Percentiles rank a stretch among this genome's conserved stretches.
These are phyloP conservation scores for Lepidium campestre DNA, from an alignment of 441 rosid genomes.

Conservation along the genomic window DNA sequence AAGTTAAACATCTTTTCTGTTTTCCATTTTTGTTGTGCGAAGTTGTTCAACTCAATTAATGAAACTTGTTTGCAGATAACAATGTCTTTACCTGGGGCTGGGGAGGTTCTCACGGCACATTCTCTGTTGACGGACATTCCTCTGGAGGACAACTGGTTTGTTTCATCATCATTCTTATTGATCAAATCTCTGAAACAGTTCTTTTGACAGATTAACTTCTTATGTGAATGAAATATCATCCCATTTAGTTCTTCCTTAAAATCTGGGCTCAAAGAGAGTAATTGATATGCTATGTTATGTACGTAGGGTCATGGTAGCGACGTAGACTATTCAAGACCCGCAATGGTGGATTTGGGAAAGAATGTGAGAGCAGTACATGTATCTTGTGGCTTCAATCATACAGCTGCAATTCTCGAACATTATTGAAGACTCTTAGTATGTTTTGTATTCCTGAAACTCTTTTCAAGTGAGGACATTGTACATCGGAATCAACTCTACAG, in stretches of 20 bases:
- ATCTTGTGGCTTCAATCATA: constrained; percentile 92
- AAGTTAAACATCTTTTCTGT: not conserved
- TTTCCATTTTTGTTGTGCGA: not conserved
- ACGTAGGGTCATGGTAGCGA: constrained; percentile 91
- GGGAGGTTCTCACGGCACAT: constrained; percentile 93
- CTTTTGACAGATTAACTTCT: not conserved
- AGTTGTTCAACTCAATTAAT: not conserved
- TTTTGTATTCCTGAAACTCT: not conserved
- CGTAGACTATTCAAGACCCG: constrained; percentile 61
- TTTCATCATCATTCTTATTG: constrained; percentile 12
- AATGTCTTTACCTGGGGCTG: constrained; percentile 90
- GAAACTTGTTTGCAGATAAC: constrained; percentile 44
- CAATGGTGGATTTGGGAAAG: constrained; percentile 41
- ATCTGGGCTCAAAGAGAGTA: not conserved
- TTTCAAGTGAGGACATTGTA: not conserved
- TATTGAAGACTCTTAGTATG: constrained; percentile 10
- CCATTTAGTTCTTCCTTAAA: not conserved
- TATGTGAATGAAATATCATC: not conserved
- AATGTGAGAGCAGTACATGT: constrained; percentile 62
- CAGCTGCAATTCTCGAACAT: constrained; percentile 67
- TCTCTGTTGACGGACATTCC: constrained; percentile 78
- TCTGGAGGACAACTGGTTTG: constrained; percentile 94
- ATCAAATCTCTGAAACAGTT: not conserved
- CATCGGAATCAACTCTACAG: not conserved
- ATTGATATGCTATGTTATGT: not conserved